Evolutionary conservation across 306 rosid genomes (phyloP).

Genomic region (Trifolium fragiferum): DNA sequence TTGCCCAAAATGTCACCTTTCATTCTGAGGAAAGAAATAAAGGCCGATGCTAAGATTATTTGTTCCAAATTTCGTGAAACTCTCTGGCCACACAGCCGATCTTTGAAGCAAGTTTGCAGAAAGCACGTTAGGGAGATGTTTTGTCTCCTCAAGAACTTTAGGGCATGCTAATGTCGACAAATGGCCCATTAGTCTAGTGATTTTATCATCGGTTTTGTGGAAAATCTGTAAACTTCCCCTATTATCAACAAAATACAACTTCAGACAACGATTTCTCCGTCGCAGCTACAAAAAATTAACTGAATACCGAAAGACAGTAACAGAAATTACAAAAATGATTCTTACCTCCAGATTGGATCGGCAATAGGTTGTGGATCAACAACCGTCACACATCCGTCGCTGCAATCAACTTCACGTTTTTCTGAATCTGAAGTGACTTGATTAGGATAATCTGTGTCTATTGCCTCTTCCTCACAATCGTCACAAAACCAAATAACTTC

Average conservation of each 20-base stretch:
- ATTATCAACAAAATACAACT: slow-evolving; percentile 33
- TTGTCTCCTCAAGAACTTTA: slow-evolving; percentile 58
- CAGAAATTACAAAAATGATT: slow-evolving; percentile 1
- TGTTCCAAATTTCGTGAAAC: slow-evolving; percentile 58
- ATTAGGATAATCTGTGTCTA: slow-evolving; percentile 27
- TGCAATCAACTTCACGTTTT: slow-evolving; percentile 34
- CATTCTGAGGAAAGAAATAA: slow-evolving; percentile 66
- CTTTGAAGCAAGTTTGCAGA: slow-evolving; percentile 51
- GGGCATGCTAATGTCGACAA: slow-evolving; percentile 66
- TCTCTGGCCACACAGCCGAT: slow-evolving; percentile 67
- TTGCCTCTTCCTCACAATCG: slow-evolving; percentile 45
- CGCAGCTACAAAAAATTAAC: slow-evolving; percentile 19
- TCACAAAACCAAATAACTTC: slow-evolving; percentile 70
- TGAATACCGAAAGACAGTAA: slow-evolving; percentile 7
- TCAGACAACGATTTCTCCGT: slow-evolving; percentile 35
- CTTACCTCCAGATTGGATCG: slow-evolving; percentile 78
- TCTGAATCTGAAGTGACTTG: neutral
- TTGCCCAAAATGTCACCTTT: slow-evolving; percentile 53
- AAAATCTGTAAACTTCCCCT: slow-evolving; percentile 65
- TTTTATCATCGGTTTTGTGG: slow-evolving; percentile 29
- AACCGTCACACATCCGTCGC: slow-evolving; percentile 15
- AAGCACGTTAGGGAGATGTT: slow-evolving; percentile 52
- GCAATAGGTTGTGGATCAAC: slow-evolving; percentile 60
- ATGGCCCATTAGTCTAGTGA: slow-evolving; percentile 58
- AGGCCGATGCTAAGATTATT: slow-evolving; percentile 60